Evolutionary conservation across 345 rosid species (phyloP).

Genomic region (Camelina laxa): DNA sequence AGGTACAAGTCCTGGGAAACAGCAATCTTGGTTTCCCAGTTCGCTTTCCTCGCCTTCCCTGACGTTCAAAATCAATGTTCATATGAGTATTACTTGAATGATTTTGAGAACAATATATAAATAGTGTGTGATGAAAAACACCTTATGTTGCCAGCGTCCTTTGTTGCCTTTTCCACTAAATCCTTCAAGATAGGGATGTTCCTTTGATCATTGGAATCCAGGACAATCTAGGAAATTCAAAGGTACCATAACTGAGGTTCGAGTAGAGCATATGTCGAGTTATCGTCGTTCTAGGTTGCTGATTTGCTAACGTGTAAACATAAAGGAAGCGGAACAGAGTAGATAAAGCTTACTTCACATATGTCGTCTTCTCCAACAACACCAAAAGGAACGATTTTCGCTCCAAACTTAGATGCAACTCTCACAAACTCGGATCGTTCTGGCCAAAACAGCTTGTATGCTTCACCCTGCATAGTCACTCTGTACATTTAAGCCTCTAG

Average conservation of each 20-base stretch:
- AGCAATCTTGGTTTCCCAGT: slow-evolving; percentile 58
- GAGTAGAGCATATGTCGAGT: not conserved
- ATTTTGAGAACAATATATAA: not conserved
- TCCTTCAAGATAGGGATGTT: slow-evolving; percentile 64
- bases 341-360: too few species aligned
- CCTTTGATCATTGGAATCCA: slow-evolving; percentile 68
- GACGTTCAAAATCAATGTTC: slow-evolving; percentile 14
- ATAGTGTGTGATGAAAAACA: slow-evolving; percentile 29
- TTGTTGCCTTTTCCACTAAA: slow-evolving; percentile 45
- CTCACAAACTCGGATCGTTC: too few species aligned
- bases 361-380: too few species aligned
- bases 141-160: slow-evolving; percentile 53
- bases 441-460: too few species aligned
- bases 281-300: not conserved
- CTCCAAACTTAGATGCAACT: too few species aligned
- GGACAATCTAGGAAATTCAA: slow-evolving; percentile 51
- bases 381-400: too few species aligned
- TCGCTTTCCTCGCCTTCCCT: slow-evolving; percentile 61
- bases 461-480: too few species aligned
- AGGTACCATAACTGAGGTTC: not conserved
- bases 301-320: not conserved
- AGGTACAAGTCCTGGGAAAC: slow-evolving; percentile 64
- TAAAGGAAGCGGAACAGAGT: too few species aligned
- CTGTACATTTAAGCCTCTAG: too few species aligned
- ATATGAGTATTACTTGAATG: not conserved